Evolutionary conservation across 768 basidiomycete species (phyloP).

Genomic region (Paxillus ammoniavirescens): DNA sequence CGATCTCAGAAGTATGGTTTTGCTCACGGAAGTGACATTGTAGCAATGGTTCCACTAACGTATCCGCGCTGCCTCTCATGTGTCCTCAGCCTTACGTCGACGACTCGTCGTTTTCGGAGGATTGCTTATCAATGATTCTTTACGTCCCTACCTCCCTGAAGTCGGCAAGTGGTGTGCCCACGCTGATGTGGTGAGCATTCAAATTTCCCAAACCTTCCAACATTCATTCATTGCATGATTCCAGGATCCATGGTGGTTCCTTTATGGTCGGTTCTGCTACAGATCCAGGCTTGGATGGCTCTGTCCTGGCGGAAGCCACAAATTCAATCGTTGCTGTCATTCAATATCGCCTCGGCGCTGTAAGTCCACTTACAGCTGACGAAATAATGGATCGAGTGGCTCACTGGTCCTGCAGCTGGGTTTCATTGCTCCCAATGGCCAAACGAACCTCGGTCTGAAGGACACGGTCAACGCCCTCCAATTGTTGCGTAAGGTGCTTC

Average conservation of each 20-base stretch:
- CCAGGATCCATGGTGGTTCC: conserved; percentile 86
- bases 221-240: background rate
- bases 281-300: conserved; percentile 73
- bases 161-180: conserved; percentile 38
- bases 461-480: conserved; percentile 65
- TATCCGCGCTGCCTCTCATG: conserved; percentile 56
- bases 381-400: conserved; percentile 1
- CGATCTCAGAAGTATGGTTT: background rate
- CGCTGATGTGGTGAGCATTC: conserved; percentile 56
- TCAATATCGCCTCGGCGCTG: conserved; percentile 81
- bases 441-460: conserved; percentile 68
- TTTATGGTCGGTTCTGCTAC: conserved; percentile 71
- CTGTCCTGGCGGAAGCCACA: conserved; percentile 65
- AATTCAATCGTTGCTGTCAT: conserved; percentile 77
- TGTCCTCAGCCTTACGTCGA: conserved; percentile 66
- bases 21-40: background rate
- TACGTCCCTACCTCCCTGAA: conserved; percentile 56
- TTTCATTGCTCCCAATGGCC: conserved; percentile 67
- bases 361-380: conserved; percentile 34
- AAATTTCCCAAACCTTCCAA: background rate
- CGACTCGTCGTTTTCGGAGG: conserved; percentile 57
- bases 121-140: conserved; percentile 78
- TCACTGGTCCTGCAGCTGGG: conserved; percentile 52
- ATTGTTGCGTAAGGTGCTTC: conserved; percentile 56
- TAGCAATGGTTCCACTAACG: conserved; percentile 52